Percentiles rank a stretch among this genome's conserved stretches.
These are phyloP conservation scores for Phytophthora fragariae DNA, from an alignment of 352 stramenopile genomes.

Conservation along the genomic window DNA sequence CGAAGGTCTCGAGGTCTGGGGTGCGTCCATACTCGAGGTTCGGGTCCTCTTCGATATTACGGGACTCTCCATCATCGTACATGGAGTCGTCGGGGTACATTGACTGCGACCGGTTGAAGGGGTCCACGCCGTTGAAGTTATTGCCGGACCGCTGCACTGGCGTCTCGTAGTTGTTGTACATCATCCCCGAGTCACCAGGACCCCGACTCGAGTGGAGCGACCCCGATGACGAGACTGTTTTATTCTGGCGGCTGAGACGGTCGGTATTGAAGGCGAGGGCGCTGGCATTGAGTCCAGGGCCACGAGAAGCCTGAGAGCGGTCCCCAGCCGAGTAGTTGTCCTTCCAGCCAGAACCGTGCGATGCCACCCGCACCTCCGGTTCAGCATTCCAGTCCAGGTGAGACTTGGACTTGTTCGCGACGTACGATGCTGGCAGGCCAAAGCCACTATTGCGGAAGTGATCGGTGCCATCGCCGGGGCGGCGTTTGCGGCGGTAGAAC, in stretches of 20 bases:
- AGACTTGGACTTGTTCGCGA: constrained; percentile 62
- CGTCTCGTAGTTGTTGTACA: constrained; percentile 51
- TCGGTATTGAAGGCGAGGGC: constrained; percentile 70
- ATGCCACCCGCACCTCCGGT: constrained; percentile 35
- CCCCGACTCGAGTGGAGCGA: constrained; percentile 52
- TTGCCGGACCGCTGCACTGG: constrained; percentile 43
- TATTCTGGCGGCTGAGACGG: constrained; percentile 56
- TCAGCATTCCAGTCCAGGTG: constrained; percentile 74
- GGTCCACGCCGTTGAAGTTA: constrained; percentile 28
- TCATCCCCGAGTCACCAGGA: constrained; percentile 31
- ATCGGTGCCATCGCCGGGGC: constrained; percentile 47
- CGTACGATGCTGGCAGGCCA: constrained; percentile 48
- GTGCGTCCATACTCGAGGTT: constrained; percentile 55
- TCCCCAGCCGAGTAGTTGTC: constrained; percentile 54
- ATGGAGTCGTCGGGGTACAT: constrained; percentile 49
- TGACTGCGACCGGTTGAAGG: constrained; percentile 40
- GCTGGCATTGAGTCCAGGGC: constrained; percentile 63
- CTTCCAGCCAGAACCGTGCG: constrained; percentile 47
- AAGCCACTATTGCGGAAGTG: constrained; percentile 72
- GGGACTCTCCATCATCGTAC: constrained; percentile 42
- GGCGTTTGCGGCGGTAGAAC: constrained; percentile 64
- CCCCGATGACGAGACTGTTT: constrained; percentile 71
- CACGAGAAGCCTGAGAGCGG: constrained; percentile 49
- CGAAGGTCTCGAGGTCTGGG: constrained; percentile 53
- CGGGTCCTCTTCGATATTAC: constrained; percentile 45